Evolutionary conservation across 805 yeast genomes (phyloP).

Genomic region (Metschnikowia chrysomelidarum): DNA sequence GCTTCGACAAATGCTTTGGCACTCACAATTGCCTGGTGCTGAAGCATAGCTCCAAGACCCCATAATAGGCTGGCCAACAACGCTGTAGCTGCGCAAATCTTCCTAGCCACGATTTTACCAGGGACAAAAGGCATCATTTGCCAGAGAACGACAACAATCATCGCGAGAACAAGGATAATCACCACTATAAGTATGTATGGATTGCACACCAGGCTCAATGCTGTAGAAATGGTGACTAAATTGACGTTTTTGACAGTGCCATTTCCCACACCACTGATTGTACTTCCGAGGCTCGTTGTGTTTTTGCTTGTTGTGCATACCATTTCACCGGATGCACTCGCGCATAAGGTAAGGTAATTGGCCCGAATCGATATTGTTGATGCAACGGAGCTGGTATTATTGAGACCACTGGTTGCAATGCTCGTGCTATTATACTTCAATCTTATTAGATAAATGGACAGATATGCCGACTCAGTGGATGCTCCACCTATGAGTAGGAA

Average conservation of each 20-base stretch:
- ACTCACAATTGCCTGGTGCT: constrained; percentile 53
- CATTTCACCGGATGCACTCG: constrained; percentile 30
- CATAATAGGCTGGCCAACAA: constrained; percentile 38
- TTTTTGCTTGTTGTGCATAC: constrained; percentile 38
- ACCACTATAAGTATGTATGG: constrained; percentile 54
- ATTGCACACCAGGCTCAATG: constrained; percentile 48
- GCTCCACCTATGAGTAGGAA: constrained; percentile 60
- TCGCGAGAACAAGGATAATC: constrained; percentile 41
- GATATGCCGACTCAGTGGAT: constrained; percentile 37
- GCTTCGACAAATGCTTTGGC: constrained; percentile 42
- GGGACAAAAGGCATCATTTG: constrained; percentile 52
- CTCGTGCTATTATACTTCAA: constrained; percentile 44
- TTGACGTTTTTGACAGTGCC: constrained; percentile 41
- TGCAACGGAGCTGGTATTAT: constrained; percentile 3
- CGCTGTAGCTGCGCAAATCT: constrained; percentile 29
- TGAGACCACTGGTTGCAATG: constrained; percentile 1
- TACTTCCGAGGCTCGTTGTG: constrained; percentile 20
- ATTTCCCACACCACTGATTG: neutral
- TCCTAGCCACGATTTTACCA: constrained; percentile 30
- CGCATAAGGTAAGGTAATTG: constrained; percentile 59
- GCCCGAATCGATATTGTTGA: constrained; percentile 48
- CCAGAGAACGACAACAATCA: constrained; percentile 44
- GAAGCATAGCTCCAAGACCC: constrained; percentile 68
- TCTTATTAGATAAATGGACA: constrained; percentile 49
- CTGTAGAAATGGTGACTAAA: constrained; percentile 45